These are phyloP conservation scores for Chionographis japonica DNA, from an alignment of 106 monocot genomes.

Conservation along the genomic window DNA sequence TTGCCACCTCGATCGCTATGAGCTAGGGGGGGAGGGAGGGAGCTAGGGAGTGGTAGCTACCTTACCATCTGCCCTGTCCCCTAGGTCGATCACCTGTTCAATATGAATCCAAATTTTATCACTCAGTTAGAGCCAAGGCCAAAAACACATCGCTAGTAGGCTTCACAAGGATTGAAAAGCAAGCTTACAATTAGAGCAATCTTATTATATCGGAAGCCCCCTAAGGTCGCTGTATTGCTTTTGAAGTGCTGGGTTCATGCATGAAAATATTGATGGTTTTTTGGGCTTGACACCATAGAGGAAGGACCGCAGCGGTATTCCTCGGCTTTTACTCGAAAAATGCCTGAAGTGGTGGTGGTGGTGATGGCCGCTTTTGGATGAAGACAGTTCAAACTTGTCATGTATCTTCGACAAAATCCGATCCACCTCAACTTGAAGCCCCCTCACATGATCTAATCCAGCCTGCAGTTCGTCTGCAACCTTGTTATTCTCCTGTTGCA, in stretches of 20 bases:
- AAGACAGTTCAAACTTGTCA: constrained; percentile 37
- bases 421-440: constrained; percentile 53
- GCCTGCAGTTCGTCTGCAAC: constrained; percentile 71
- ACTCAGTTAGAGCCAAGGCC: too few relatives aligned
- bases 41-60: too few relatives aligned
- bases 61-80: too few relatives aligned
- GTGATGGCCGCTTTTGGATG: constrained; percentile 13
- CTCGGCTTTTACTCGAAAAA: constrained; percentile 34
- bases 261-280: constrained; percentile 82
- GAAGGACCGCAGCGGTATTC: constrained; percentile 67
- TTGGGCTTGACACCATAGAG: constrained; percentile 78
- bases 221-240: constrained; percentile 59
- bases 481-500: constrained; percentile 73
- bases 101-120: too few relatives aligned
- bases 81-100: too few relatives aligned
- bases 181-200: neutral
- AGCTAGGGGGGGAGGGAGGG: too few relatives aligned
- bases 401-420: constrained; percentile 40
- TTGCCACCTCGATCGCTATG: too few relatives aligned
- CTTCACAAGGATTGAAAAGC: too few relatives aligned
- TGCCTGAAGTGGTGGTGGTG: constrained; percentile 37
- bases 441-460: constrained; percentile 61
- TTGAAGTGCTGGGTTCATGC: constrained; percentile 84
- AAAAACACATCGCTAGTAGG: too few relatives aligned
- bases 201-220: neutral